A percentile compares a stretch with the other conserved stretches of the same genome.
phyloP scores from a whole-genome alignment of 805 yeast species.

The Ogataea trehalophila region DNA sequence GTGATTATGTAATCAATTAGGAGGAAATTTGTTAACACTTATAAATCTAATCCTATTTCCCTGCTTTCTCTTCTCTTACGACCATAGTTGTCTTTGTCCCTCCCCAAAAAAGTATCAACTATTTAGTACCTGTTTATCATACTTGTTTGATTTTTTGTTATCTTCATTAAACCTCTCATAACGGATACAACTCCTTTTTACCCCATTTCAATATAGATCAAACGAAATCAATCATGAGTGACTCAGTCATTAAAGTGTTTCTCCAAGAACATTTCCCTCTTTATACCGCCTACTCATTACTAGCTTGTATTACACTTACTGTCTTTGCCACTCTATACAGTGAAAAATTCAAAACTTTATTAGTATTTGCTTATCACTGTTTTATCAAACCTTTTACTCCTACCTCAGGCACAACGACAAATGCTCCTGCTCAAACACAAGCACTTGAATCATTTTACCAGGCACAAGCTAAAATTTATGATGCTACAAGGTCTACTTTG shows the following conservation, averaged over 20 bases:
- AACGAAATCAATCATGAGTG: background rate
- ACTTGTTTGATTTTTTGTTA: no score
- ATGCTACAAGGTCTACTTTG: constrained; percentile 59
- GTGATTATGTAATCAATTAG: no score
- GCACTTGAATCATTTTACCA: constrained; percentile 67
- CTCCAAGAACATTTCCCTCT: background rate
- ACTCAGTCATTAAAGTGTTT: background rate
- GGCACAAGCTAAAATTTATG: constrained; percentile 74
- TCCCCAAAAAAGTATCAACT: background rate
- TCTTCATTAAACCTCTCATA: background rate
- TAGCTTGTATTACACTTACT: constrained; percentile 1
- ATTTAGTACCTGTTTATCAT: no score
- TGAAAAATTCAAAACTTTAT: constrained; percentile 16
- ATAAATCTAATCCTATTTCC: no score
- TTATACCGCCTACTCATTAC: constrained; percentile 2
- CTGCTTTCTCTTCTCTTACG: no score
- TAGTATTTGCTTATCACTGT: constrained; percentile 43
- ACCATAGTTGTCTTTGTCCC: no score
- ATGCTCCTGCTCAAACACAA: constrained; percentile 46
- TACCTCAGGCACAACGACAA: constrained; percentile 23
- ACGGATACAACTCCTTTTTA: background rate
- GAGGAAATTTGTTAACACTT: no score
- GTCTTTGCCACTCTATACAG: constrained; percentile 2
- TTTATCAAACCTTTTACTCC: constrained; percentile 54
- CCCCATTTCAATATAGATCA: background rate